Evolutionary conservation across 805 yeast species (phyloP).

Genomic region (Metahyphopichia silvanorum): DNA sequence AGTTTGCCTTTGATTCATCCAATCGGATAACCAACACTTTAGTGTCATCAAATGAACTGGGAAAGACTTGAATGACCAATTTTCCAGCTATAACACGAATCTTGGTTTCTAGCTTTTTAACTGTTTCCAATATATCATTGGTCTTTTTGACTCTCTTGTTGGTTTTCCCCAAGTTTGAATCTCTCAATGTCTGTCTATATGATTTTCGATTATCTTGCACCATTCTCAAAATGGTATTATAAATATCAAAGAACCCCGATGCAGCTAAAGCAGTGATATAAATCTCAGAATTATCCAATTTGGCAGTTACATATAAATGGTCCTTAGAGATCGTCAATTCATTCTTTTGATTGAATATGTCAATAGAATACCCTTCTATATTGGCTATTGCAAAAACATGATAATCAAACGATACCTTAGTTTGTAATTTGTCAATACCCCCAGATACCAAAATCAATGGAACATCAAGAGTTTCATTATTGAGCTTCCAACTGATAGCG

Average conservation of each 20-base stretch:
- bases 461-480: constrained; percentile 40
- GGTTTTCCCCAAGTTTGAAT: constrained; percentile 38
- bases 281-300: constrained; percentile 51
- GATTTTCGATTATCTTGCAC: constrained; percentile 69
- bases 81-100: constrained; percentile 59
- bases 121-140: constrained; percentile 25
- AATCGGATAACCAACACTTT: constrained; percentile 67
- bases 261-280: constrained; percentile 84
- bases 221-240: constrained; percentile 66
- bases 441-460: constrained; percentile 68
- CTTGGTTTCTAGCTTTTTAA: constrained; percentile 58
- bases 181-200: constrained; percentile 71
- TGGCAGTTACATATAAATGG: constrained; percentile 50
- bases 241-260: constrained; percentile 75
- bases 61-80: constrained; percentile 66
- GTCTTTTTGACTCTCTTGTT: constrained; percentile 1
- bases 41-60: constrained; percentile 74
- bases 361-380: constrained; percentile 45
- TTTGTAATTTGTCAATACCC: constrained; percentile 52
- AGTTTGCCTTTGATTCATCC: constrained; percentile 52
- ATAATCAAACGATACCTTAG: constrained; percentile 74
- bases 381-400: constrained; percentile 75
- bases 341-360: constrained; percentile 68
- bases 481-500: constrained; percentile 67
- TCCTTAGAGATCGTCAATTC: constrained; percentile 50